Conservation (phyloP, 306 rosid species). For the Prunus persica region DNA sequence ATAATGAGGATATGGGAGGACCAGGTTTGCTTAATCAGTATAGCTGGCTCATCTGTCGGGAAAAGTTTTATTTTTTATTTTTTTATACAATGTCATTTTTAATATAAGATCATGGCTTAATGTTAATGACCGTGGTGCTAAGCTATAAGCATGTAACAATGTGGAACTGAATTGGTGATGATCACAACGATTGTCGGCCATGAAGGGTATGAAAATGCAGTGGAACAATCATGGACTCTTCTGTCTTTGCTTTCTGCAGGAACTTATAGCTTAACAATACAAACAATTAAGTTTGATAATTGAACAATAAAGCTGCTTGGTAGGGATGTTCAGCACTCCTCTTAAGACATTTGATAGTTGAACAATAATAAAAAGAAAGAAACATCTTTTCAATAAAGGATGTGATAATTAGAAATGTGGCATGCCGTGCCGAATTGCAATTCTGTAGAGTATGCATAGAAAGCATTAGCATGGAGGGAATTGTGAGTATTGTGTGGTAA, state of each 20-base stretch:
- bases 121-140: too few species aligned
- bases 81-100: background rate
- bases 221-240: background rate
- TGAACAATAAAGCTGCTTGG: background rate
- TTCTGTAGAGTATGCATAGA: background rate
- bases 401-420: background rate
- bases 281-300: too few species aligned
- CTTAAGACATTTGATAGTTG: background rate
- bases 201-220: background rate
- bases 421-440: background rate
- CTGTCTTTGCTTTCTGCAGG: background rate
- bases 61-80: background rate
- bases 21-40: background rate
- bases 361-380: background rate
- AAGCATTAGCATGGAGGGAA: background rate
- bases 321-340: background rate
- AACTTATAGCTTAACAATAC: background rate
- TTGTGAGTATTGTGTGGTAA: background rate
- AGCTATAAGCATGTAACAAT: background rate
- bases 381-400: background rate
- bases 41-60: background rate
- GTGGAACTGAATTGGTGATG: background rate
- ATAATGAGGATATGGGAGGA: background rate
- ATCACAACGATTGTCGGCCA: too few species aligned
- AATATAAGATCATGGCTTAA: background rate